Evolutionary conservation across 768 basidiomycete genomes (phyloP).

Genomic region (Termitomyces sp.): DNA sequence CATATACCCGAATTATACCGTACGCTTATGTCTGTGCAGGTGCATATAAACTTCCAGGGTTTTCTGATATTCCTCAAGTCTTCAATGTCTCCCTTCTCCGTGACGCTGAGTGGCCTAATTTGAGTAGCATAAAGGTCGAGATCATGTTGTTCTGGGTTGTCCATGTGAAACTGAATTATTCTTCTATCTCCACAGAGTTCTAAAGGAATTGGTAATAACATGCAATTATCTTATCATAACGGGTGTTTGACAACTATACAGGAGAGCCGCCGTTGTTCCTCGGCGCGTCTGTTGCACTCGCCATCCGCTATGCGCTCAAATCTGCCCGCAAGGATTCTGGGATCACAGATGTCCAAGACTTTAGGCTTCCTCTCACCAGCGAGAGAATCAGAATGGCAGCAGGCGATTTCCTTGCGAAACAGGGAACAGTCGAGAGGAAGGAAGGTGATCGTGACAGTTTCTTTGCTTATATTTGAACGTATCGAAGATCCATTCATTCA

Average conservation of each 20-base stretch:
- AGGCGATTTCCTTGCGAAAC: conserved; percentile 11
- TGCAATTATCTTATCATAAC: too few species aligned
- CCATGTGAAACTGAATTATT: background rate
- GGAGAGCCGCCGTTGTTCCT: conserved; percentile 15
- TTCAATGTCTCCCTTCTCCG: conserved; percentile 15
- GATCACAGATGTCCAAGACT: conserved; percentile 11
- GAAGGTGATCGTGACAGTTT: conserved; percentile 8
- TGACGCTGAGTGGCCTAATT: conserved; percentile 15
- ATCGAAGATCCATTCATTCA: background rate
- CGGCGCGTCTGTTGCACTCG: conserved; percentile 12
- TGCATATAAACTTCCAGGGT: conserved; percentile 14
- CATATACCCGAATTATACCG: background rate
- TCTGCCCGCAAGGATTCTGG: conserved; percentile 15
- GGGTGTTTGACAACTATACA: background rate
- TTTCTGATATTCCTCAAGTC: conserved; percentile 14
- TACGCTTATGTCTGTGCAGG: background rate
- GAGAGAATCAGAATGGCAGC: conserved; percentile 14
- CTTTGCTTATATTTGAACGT: conserved; percentile 8
- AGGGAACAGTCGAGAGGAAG: conserved; percentile 9
- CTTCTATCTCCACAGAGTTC: background rate
- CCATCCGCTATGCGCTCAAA: conserved; percentile 11
- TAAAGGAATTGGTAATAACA: conserved; percentile 11
- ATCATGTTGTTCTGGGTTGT: background rate
- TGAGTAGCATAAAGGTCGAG: conserved; percentile 11
- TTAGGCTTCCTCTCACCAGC: conserved; percentile 11